Percentiles rank a stretch among this genome's conserved stretches.
Conservation (phyloP, 129 eudicot genomes). For the Artemisia tridentata region DNA sequence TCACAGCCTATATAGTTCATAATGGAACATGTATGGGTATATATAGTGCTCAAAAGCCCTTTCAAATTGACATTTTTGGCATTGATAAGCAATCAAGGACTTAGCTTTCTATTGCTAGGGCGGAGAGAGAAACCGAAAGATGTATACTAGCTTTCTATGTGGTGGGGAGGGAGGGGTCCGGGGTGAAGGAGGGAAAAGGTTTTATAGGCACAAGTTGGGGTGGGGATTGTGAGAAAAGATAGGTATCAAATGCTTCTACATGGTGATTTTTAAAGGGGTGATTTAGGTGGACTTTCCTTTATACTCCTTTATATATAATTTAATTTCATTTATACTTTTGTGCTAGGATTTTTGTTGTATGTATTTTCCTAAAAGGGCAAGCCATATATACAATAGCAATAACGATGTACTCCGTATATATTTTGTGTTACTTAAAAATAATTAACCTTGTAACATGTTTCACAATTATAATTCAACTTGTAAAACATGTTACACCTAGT, state of each 20-base stretch:
- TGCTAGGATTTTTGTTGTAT: too few species aligned
- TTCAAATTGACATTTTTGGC: slow-evolving; percentile 21
- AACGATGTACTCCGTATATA: too few species aligned
- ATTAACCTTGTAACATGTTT: too few species aligned
- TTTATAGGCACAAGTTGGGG: slow-evolving; percentile 28
- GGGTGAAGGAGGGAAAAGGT: not conserved
- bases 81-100: slow-evolving; percentile 27
- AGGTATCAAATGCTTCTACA: slow-evolving; percentile 30
- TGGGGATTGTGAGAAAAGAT: slow-evolving; percentile 9
- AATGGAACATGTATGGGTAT: slow-evolving; percentile 22
- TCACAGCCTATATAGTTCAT: slow-evolving; percentile 1
- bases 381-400: too few species aligned
- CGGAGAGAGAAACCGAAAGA: slow-evolving; percentile 22
- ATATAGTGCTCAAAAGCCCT: slow-evolving; percentile 25
- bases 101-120: slow-evolving; percentile 6
- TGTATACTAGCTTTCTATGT: slow-evolving; percentile 23
- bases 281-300: not conserved
- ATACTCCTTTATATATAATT: not conserved
- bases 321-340: too few species aligned
- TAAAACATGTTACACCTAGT: too few species aligned
- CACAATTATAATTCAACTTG: too few species aligned
- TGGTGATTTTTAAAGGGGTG: slow-evolving; percentile 17
- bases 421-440: too few species aligned
- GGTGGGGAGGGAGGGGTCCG: slow-evolving; percentile 17
- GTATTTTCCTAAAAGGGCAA: too few species aligned